Conservation (phyloP, 2,329 filamentous ascomycete genomes). For the Xylariaceae sp. region DNA sequence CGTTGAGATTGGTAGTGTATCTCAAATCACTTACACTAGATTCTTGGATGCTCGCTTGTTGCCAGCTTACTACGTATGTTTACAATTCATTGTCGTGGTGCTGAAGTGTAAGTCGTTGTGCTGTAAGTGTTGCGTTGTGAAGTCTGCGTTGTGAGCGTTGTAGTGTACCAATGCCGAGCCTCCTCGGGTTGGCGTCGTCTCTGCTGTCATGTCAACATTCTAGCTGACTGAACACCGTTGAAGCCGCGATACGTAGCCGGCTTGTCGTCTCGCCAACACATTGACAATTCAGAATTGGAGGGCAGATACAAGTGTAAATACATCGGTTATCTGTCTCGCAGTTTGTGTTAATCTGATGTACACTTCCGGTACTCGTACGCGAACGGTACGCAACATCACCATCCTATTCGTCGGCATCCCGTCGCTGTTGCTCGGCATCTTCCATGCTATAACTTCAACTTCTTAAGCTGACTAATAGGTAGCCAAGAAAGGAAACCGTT, state of each 20-base stretch:
- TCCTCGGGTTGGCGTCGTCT: slow-evolving; percentile 7
- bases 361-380: background rate
- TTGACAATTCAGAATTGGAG: slow-evolving; percentile 5
- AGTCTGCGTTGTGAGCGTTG: background rate
- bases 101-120: background rate
- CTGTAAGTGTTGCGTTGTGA: slow-evolving; percentile 10
- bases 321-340: background rate
- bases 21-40: background rate
- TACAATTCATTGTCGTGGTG: background rate
- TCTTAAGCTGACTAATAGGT: background rate
- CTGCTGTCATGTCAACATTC: background rate
- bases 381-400: background rate
- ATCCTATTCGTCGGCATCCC: too few species aligned
- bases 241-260: slow-evolving; percentile 4
- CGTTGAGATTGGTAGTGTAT: background rate
- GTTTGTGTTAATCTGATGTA: background rate
- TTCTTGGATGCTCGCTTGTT: background rate
- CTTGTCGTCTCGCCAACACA: slow-evolving; percentile 1
- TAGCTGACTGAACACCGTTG: slow-evolving; percentile 8
- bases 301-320: background rate
- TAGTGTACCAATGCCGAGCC: background rate
- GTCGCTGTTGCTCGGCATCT: background rate
- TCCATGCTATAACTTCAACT: background rate
- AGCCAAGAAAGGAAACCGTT: background rate
- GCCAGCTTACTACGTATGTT: too few species aligned